Conservation (phyloP, 2,329 filamentous ascomycete species). For the Parasarocladium wereldwijsianum region DNA sequence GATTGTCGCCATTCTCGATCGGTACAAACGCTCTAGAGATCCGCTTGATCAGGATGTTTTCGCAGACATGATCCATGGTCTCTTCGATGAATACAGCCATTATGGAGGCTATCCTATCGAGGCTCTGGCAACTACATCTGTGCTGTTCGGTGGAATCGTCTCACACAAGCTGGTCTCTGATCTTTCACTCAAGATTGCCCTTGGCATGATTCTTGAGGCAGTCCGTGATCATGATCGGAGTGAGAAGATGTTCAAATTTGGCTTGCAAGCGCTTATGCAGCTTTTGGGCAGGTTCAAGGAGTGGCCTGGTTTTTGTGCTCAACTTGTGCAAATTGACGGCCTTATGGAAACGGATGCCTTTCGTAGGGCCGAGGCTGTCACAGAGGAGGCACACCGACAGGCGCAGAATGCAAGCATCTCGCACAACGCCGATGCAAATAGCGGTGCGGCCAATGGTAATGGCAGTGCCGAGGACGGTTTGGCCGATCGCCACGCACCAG, state of each 20-base stretch:
- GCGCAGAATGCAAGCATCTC: slow-evolving; percentile 34
- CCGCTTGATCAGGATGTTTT: slow-evolving; percentile 86
- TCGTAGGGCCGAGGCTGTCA: slow-evolving; percentile 67
- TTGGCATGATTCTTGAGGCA: slow-evolving; percentile 95
- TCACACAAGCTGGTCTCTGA: slow-evolving; percentile 83
- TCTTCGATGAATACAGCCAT: slow-evolving; percentile 94
- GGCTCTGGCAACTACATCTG: slow-evolving; percentile 85
- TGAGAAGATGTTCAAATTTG: slow-evolving; percentile 95
- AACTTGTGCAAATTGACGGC: slow-evolving; percentile 67
- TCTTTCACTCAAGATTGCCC: slow-evolving; percentile 80
- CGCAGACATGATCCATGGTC: slow-evolving; percentile 93
- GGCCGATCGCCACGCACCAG: slow-evolving; percentile 46
- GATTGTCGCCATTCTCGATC: slow-evolving; percentile 70
- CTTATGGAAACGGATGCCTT: slow-evolving; percentile 76
- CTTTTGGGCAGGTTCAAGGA: slow-evolving; percentile 70
- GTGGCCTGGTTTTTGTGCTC: slow-evolving; percentile 89
- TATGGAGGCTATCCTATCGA: slow-evolving; percentile 95
- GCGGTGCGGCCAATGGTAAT: slow-evolving; percentile 46
- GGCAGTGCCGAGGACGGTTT: slow-evolving; percentile 51
- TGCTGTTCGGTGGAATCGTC: slow-evolving; percentile 93
- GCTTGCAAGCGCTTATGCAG: slow-evolving; percentile 85
- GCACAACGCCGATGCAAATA: slow-evolving; percentile 20
- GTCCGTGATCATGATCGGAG: slow-evolving; percentile 73
- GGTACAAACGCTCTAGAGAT: slow-evolving; percentile 78
- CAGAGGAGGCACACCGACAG: slow-evolving; percentile 44